Evolutionary conservation across 2,329 filamentous ascomycete genomes (phyloP), one percentile per base, ranked within the genome.

Genomic region (Alternaria brassicae): DNA sequence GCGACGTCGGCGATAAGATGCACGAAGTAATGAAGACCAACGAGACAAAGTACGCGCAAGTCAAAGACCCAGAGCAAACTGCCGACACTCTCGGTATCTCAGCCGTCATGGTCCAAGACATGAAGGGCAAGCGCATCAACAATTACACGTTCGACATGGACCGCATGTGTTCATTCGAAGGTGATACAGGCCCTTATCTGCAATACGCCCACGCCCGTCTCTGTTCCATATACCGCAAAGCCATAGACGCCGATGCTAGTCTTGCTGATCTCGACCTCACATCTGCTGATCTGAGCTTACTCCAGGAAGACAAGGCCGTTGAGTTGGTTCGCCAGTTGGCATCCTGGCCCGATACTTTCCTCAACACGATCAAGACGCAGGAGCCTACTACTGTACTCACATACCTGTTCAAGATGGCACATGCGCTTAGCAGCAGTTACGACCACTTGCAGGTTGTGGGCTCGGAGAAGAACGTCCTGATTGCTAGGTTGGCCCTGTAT

Each of bases 41-140:
- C 78, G 85, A 91, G 71, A 84, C 86, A 74, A 99, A 99, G 83
- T 99, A 98, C 79, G 81, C 88, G 56, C 93, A 97, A 79, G 89
- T 99, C 19, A 91, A 89, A 72, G 84, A 98, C 77, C 94, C 94
- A 0, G 88, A 88, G 54, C 85, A 87, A 54, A 91, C 89, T 9
- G 93, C 95, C 61, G 95, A 98, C 80, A 92, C 87, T 10, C 86
- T 98, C 3, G 95, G 94, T 64, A 97, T 98, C 75, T 93, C 91
- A 65, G 90, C 91, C 74, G 94, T 98, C 74, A 98, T 98, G 93
- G 92, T 97, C 19, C 94, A 98, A 80, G 95, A 98, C 75, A 97
- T 98, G 92, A 91, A 87, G 66, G 95, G 94, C 77, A 98, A 97
- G 87, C 87, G 91, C 64, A 82, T 88, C 73, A 88, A 88, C 78